Base-by-base conservation (phyloP, 805 yeast genomes). In the Schwanniomyces occidentalis region DNA sequence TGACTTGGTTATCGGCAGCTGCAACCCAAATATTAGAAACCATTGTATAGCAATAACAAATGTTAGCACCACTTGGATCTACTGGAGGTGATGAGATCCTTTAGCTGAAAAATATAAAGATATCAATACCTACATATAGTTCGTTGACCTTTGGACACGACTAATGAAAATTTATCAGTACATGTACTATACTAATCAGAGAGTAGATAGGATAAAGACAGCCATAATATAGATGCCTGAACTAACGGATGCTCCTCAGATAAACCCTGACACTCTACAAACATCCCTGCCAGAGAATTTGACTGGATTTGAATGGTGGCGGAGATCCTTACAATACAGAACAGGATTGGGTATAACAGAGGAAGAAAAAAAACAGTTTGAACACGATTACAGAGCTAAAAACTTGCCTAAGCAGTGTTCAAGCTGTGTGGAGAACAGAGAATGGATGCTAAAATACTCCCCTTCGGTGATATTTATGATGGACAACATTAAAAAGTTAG, bases 401-500 rank as follows among this genome's bases (percentile, higher is more conserved):
- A 60, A 69, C 35, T 47, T 54, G 16, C 71, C 71, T 10, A 50
- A 63, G 15, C 76, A 82, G 45, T 90, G 98, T 58, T 61, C 62
- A 15, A 58, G 66, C 38, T 91, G 99, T 61, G 76, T 81, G 40
- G 83, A 81, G 46, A 76, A 81, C 54, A 69, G 86, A 45, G 85
- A 85, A 48, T 90, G 95, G 88, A 78, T 87, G 59, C 52, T 93
- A 41, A 63, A 69, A 18, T 84, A 79, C 52, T 83, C 93, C 1
- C 99, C 99, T 3, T 78, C 85, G 4, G 95, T 91, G 22, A 68
- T 76, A 20, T 93, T 91, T 58, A 82, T 93, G 95, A 66, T 80
- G 48, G 89, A 88, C 35, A 89, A 90, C 54, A 81, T 93, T 30
- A 72, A 73, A 25, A 82, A 85, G 48, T 64, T 83, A 15, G 76